Conservation (phyloP, 768 basidiomycete genomes). For the Pleurotus platypus region DNA sequence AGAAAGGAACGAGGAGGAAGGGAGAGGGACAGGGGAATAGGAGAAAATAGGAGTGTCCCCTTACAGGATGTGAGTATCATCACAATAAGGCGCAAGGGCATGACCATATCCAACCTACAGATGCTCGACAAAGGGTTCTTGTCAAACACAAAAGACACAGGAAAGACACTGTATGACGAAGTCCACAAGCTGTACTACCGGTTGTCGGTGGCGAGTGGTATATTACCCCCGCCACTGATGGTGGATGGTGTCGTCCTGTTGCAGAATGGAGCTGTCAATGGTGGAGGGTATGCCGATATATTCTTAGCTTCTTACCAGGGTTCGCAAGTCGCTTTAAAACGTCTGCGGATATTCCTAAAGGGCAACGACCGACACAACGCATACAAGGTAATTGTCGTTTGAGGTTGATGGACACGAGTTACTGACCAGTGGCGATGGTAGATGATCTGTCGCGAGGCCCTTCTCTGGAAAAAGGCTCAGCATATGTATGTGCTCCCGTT, state of each 20-base stretch:
- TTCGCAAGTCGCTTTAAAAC: not conserved
- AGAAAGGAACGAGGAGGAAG: no score
- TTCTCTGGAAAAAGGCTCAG: not conserved
- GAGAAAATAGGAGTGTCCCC: no score
- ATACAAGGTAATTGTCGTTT: not conserved
- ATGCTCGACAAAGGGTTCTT: conserved; percentile 14
- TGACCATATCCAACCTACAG: not conserved
- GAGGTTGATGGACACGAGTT: no score
- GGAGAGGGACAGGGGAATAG: no score
- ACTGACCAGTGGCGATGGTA: not conserved
- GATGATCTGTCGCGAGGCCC: not conserved
- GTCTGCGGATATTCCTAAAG: not conserved
- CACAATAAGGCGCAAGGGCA: not conserved
- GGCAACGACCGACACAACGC: not conserved
- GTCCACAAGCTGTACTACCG: not conserved
- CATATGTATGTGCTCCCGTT: conserved; percentile 8
- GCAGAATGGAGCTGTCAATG: not conserved
- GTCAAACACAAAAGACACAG: conserved; percentile 8
- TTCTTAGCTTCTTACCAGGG: not conserved
- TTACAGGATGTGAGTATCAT: conserved; percentile 15
- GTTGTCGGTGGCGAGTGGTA: not conserved
- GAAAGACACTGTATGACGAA: not conserved
- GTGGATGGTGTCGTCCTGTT: not conserved
- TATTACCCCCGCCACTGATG: not conserved
- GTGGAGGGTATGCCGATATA: conserved; percentile 4